These are phyloP conservation scores for Rhexocercosporidium sp. DNA, from an alignment of 2,329 filamentous ascomycete genomes.

Conservation along the genomic window DNA sequence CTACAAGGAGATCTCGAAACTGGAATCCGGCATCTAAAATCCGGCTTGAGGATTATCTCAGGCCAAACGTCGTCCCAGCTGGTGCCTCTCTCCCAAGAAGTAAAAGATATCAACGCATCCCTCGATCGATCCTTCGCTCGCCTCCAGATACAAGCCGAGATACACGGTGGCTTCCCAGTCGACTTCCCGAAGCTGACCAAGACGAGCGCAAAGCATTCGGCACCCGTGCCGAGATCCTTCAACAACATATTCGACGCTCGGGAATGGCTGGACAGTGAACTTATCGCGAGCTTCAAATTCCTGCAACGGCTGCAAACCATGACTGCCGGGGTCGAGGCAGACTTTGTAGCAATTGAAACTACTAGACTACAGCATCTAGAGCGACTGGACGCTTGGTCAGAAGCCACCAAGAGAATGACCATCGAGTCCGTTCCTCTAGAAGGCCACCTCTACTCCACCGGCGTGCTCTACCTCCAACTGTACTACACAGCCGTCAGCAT, in stretches of 20 bases:
- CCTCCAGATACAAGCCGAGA: slow-evolving; percentile 10
- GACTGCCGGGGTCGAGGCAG: background rate
- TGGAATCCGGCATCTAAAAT: slow-evolving; percentile 24
- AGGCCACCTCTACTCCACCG: background rate
- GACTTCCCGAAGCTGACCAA: background rate
- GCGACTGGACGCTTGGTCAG: background rate
- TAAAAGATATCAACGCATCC: slow-evolving; percentile 1
- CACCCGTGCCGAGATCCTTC: slow-evolving; percentile 10
- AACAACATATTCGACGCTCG: slow-evolving; percentile 21
- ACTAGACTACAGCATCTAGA: background rate
- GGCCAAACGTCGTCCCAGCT: background rate
- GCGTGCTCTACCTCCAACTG: slow-evolving; percentile 21
- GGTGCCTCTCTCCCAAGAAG: background rate
- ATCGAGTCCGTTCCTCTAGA: background rate
- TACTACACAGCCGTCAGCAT: slow-evolving; percentile 18
- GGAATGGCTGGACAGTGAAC: slow-evolving; percentile 20
- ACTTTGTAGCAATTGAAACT: background rate
- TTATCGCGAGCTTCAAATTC: slow-evolving; percentile 19
- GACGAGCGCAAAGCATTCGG: background rate
- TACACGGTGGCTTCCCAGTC: background rate
- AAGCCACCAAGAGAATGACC: background rate
- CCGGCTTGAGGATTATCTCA: slow-evolving; percentile 17
- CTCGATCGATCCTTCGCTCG: slow-evolving; percentile 11
- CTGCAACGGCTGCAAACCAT: slow-evolving; percentile 10
- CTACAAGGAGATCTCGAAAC: slow-evolving; percentile 21